Evolutionary conservation across 495 filamentous ascomycete species (phyloP).

Genomic region (Penicillium steckii): DNA sequence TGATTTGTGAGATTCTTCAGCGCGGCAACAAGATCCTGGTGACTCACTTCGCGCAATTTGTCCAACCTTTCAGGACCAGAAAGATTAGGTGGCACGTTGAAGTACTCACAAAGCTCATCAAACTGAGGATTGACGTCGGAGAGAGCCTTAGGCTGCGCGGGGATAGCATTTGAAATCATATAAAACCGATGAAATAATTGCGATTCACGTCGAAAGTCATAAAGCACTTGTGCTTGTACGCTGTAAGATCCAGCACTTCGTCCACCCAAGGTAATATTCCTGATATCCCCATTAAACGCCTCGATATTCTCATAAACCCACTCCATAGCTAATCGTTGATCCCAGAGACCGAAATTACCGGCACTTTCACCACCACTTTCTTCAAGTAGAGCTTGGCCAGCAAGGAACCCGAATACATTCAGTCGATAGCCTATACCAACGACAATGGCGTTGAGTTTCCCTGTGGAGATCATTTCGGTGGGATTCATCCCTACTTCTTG

Average conservation of each 20-base stretch:
- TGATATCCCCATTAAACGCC: conserved; percentile 56
- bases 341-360: conserved; percentile 60
- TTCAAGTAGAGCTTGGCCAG: conserved; percentile 37
- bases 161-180: conserved; percentile 50
- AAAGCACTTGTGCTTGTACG: conserved; percentile 46
- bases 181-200: conserved; percentile 36
- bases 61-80: conserved; percentile 35
- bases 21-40: conserved; percentile 29
- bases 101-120: conserved; percentile 41
- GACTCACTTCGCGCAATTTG: conserved; percentile 30
- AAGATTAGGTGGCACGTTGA: conserved; percentile 28
- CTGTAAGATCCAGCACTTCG: conserved; percentile 60
- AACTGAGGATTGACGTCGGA: conserved; percentile 46
- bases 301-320: conserved; percentile 59
- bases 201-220: conserved; percentile 37
- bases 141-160: conserved; percentile 43
- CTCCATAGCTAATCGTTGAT: conserved; percentile 56
- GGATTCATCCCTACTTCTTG: conserved; percentile 30
- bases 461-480: conserved; percentile 51
- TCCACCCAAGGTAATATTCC: conserved; percentile 59
- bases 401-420: conserved; percentile 60
- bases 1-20: conserved; percentile 35
- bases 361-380: conserved; percentile 45
- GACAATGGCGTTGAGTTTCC: conserved; percentile 47
- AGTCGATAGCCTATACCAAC: conserved; percentile 63